Evolutionary conservation across 2,329 filamentous ascomycete genomes (phyloP), one percentile per base, ranked within the genome.

Genomic region (Talaromyces sp.): DNA sequence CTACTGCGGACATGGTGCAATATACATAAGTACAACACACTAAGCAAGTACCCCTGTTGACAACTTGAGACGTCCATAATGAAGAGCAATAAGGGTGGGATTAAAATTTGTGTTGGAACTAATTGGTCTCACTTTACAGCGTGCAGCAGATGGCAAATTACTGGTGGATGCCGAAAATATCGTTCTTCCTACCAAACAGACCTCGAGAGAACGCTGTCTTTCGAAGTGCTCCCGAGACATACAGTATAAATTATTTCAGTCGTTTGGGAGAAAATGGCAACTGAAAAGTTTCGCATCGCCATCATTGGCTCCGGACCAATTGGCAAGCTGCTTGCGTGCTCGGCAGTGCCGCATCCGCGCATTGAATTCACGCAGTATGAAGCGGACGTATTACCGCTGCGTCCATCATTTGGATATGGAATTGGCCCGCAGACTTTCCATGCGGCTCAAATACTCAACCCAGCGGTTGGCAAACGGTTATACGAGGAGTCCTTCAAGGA

Each of bases 401-500:
- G 63, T 49, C 58, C 63, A 5, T 65, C 63, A 17, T 65, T 61
- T 61, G 58, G 61, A 15, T 65, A 65, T 19, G 63, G 63, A 3
- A 36, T 65, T 47, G 63, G 63, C 5, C 58, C 63, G 3, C 63
- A 65, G 25, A 61, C 58, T 13, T 45, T 61, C 13, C 51, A 61
- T 22, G 38, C 63, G 0, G 31, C 51, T 13, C 38, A 65, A 38
- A 22, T 65, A 4, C 63, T 65, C 6, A 61, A 61, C 11, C 63
- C 47, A 2, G 49, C 36, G 22, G n/a, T 61, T n/a, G 58, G 58
- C 8, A 29, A 27, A 22, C 49, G 40, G 11, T 27, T 61, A 6
- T 59, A 61, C 19, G 63, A 61, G 40, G 29, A 61, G 17, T 61
- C 58, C 7, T 54, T 56, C 3, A 61, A 40, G 22, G 49, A 27